Conservation (phyloP, 208 protist genomes). For the Sergeia podlipaevii region DNA sequence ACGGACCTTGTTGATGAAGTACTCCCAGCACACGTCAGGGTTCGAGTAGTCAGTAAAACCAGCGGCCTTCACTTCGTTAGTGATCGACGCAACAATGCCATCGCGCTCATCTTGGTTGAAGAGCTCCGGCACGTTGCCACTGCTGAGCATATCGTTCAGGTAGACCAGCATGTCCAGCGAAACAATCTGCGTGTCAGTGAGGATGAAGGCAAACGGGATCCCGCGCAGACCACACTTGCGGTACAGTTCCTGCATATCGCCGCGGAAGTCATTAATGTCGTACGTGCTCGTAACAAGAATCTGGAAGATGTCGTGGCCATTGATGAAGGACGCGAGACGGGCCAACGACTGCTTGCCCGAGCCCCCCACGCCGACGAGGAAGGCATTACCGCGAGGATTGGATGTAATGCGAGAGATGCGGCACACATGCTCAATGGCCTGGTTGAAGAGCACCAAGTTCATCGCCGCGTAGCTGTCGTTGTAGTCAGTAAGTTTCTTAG, state of each 20-base stretch:
- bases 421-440: constrained; percentile 97
- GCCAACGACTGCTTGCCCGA: constrained; percentile 94
- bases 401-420: constrained; percentile 96
- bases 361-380: constrained; percentile 95
- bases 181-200: constrained; percentile 98
- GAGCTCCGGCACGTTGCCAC: constrained; percentile 96
- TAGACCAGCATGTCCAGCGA: constrained; percentile 96
- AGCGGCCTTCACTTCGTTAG: constrained; percentile 90
- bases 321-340: constrained; percentile 96
- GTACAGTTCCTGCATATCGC: constrained; percentile 96
- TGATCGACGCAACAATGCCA: constrained; percentile 84
- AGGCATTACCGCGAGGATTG: constrained; percentile 94
- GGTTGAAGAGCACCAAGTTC: constrained; percentile 97
- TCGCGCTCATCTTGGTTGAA: constrained; percentile 94
- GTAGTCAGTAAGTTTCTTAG: constrained; percentile 94
- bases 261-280: constrained; percentile 95
- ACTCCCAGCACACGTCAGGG: constrained; percentile 93
- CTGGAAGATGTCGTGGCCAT: constrained; percentile 97
- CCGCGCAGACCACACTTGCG: constrained; percentile 94
- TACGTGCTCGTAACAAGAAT: constrained; percentile 97
- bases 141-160: constrained; percentile 98
- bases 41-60: constrained; percentile 90
- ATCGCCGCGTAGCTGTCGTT: constrained; percentile 96
- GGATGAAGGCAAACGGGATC: constrained; percentile 93
- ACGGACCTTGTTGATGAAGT: constrained; percentile 96